Evolutionary conservation across 2,329 filamentous ascomycete genomes (phyloP), one percentile per base, ranked within the genome.

Genomic region (Neurospora sp.): DNA sequence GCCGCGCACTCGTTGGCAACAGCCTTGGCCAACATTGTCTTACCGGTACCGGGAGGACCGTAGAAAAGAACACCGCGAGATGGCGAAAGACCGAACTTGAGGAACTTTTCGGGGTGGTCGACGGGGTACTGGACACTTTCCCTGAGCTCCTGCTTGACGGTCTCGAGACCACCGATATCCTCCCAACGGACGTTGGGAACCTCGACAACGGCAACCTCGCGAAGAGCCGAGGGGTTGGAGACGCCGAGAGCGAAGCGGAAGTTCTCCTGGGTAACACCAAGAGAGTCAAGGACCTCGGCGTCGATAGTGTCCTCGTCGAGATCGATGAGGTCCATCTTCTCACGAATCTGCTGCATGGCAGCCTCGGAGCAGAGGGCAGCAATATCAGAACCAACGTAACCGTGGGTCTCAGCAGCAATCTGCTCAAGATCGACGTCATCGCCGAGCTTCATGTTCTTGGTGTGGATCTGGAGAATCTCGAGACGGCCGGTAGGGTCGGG

Each of bases 281-380:
- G 90, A 66, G 96, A 98, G 83, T 99, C 96, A 69, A 99, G 89
- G 68, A 99, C 96, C 84, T 99, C 96, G 38, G 96, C 96, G 77
- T 99, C 96, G 73, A 99, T 99, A 73, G 96, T 99, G 79, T 99
- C 96, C 84, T 99, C 96, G 74, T 99, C 96, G 40, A 99, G 88
- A 82, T 99, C 96, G 76, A 99, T 99, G 74, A 99, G 89, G 80
- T 99, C 96, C 96, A 99, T 99, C 91, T 99, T 99, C 84, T 99
- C 96, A 84, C 96, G 95, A 82, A 99, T 99, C 84, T 99, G 96
- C 82, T 99, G 96, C 96, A 99, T 99, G 74, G 96, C 96, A 79
- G 96, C 96, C 84, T 99, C 96, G 7, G 96, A 99, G 85, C 96
- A 99, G 72, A 99, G 93, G 38, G 96, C 97, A 71, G 96, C 96